Base-by-base conservation (phyloP, 2,329 filamentous ascomycete genomes). In the Colletotrichum magnum region DNA sequence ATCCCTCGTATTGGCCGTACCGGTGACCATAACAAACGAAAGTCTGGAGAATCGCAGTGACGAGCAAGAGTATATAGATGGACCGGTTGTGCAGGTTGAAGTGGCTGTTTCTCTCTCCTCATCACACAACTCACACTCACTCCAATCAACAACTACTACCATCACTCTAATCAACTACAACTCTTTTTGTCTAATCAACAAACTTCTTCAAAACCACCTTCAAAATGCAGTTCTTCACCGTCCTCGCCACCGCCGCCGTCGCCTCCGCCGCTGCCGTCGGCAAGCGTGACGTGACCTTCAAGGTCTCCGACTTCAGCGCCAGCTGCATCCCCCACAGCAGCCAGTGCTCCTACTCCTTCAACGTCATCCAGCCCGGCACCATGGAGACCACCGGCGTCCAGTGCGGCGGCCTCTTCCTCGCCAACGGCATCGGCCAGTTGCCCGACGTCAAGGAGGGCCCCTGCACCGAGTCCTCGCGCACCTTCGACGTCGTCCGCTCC, bases 401-500 rank as follows among this genome's bases (percentile, higher is more conserved):
- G 21, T 79, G 77, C 75, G 32, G 9, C 10, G 69, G 72, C n/a
- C 15, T 71, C 43, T 70, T 72, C 32, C 18, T 58, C 36, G 73
- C 67, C 68, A 71, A 73, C 63, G 39, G 47, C 60, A 69, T 70
- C 69, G 73, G 73, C 67, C 66, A 60, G n/a, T 74, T 80, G n/a
- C 78, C 78, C 58, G 65, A 75, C 18, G 73, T 80, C 71, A 68
- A 69, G 61, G 71, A 75, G 3, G 78, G 71, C 54, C 47, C 71
- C 21, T 80, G 78, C 74, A 45, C 61, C 4, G 21, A 74, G 4
- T 79, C 78, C 6, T 75, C 77, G 32, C 74, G 77, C 21, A 77
- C 75, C 39, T 80, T 75, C 66, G 69, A 71, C 62, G 48, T 80
- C 45, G 47, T 56, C 65, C 73, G 73, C 58, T 39, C 65, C 60